Percentiles rank a stretch among this genome's conserved stretches.
Evolutionary conservation across 2,329 filamentous ascomycete species (phyloP).

Genomic region (Paracorniculantispora psalliotae): DNA sequence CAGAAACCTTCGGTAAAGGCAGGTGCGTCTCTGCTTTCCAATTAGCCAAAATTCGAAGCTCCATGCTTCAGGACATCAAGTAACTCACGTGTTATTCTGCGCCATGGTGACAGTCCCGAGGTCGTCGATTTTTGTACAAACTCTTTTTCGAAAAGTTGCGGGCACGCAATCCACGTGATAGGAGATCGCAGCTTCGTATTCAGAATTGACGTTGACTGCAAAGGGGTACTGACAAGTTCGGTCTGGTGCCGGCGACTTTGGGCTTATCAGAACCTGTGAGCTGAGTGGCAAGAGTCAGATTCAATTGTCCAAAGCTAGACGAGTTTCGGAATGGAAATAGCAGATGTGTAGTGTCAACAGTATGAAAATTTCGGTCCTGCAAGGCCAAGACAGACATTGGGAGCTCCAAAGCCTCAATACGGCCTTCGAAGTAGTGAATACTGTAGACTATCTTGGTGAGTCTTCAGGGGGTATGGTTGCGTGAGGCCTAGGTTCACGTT

Average conservation of each 20-base stretch:
- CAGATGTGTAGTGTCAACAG: not conserved
- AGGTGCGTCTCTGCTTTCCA: not conserved
- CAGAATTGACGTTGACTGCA: not conserved
- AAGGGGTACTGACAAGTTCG: not conserved
- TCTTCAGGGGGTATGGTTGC: not conserved
- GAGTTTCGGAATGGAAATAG: too few relatives aligned
- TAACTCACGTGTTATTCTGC: conserved; percentile 3
- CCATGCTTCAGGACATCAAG: not conserved
- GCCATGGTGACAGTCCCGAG: not conserved
- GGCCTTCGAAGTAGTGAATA: too few relatives aligned
- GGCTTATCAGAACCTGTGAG: not conserved
- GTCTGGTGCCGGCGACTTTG: not conserved
- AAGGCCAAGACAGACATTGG: not conserved
- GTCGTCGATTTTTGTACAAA: not conserved
- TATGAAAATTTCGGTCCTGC: not conserved
- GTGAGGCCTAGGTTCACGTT: not conserved
- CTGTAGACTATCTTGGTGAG: not conserved
- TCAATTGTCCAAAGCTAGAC: not conserved
- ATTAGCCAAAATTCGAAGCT: conserved; percentile 18
- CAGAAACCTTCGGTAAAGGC: conserved; percentile 24
- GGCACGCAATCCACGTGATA: not conserved
- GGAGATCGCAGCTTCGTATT: not conserved
- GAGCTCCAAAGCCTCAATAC: not conserved
- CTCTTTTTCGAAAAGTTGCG: not conserved
- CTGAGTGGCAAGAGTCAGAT: not conserved